phyloP scores from a whole-genome alignment of 163 green algal genomes.

The Scenedesmus sp. region DNA sequence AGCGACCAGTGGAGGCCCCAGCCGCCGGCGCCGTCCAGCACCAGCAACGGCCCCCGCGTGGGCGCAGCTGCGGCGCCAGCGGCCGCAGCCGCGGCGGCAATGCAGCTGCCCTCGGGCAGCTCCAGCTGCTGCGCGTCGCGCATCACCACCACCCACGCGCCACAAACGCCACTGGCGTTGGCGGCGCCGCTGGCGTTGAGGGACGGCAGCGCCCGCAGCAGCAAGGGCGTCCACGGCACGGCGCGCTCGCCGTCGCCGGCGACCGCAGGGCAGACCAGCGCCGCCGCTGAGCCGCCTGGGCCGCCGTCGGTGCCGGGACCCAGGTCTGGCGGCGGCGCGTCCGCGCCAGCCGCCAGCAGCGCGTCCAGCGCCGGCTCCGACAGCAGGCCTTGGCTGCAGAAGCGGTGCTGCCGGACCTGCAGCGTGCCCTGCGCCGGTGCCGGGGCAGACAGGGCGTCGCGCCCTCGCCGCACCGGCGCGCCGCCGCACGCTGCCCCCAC shows the following conservation, averaged over 20 bases:
- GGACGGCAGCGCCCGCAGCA: background rate
- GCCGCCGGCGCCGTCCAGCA: constrained; percentile 18
- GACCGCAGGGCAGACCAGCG: background rate
- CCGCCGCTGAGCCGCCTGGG: background rate
- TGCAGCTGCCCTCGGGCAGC: background rate
- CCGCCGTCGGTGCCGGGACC: background rate
- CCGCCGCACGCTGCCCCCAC: too few species aligned
- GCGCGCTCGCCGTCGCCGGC: background rate
- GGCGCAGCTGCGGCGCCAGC: background rate
- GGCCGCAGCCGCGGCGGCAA: too few species aligned
- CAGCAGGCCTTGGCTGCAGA: constrained; percentile 38
- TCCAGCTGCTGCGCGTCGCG: background rate
- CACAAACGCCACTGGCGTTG: background rate
- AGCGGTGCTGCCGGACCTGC: constrained; percentile 1
- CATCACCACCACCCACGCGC: constrained; percentile 1
- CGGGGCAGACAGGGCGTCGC: background rate
- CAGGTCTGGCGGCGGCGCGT: background rate
- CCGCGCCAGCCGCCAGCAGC: background rate
- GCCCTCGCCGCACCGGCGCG: too few species aligned
- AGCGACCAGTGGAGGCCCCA: constrained; percentile 17
- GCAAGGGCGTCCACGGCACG: constrained; percentile 15
- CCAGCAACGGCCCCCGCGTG: background rate
- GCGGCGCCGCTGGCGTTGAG: background rate
- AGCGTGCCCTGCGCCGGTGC: too few species aligned
- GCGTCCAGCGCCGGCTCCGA: background rate